Conservation (phyloP, 352 stramenopile species). For the Phytopythium litorale region DNA sequence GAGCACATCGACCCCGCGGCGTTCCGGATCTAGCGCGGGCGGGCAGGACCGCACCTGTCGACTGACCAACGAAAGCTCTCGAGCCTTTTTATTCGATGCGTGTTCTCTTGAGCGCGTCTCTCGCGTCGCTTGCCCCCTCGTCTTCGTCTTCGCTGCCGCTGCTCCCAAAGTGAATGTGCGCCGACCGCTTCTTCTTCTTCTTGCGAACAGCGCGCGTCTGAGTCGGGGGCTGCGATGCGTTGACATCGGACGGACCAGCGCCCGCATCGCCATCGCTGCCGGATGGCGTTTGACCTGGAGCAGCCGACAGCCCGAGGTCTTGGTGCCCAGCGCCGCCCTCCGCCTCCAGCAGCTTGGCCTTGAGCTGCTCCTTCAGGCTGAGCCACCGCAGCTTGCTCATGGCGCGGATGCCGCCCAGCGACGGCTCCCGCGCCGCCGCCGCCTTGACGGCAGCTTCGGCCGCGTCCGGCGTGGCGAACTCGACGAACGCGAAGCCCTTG, state of each 20-base stretch:
- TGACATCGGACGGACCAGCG: background rate
- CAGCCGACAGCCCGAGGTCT: background rate
- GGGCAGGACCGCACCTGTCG: too few species aligned
- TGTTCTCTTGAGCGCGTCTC: slow-evolving; percentile 18
- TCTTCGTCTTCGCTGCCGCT: slow-evolving; percentile 12
- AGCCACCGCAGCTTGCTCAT: slow-evolving; percentile 62
- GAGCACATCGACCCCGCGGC: slow-evolving; percentile 65
- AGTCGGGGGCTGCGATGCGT: background rate
- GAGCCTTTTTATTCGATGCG: slow-evolving; percentile 15
- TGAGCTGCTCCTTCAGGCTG: slow-evolving; percentile 63
- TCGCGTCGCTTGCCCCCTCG: slow-evolving; percentile 12
- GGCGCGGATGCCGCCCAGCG: slow-evolving; percentile 35
- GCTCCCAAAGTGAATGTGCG: slow-evolving; percentile 42
- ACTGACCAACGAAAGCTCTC: background rate
- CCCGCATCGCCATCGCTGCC: background rate
- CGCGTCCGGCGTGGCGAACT: slow-evolving; percentile 44
- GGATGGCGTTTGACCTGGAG: background rate
- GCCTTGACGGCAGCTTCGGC: slow-evolving; percentile 24
- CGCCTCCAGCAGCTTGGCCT: slow-evolving; percentile 26
- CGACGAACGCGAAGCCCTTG: slow-evolving; percentile 83
- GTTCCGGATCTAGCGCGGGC: slow-evolving; percentile 59
- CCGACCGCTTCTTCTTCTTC: slow-evolving; percentile 3
- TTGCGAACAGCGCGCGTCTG: background rate
- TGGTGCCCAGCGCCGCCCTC: slow-evolving; percentile 1
- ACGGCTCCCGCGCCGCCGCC: slow-evolving; percentile 11